Evolutionary conservation across 345 rosid species (phyloP), one percentile per base, ranked within the genome.

Genomic region (Citrus inodora): DNA sequence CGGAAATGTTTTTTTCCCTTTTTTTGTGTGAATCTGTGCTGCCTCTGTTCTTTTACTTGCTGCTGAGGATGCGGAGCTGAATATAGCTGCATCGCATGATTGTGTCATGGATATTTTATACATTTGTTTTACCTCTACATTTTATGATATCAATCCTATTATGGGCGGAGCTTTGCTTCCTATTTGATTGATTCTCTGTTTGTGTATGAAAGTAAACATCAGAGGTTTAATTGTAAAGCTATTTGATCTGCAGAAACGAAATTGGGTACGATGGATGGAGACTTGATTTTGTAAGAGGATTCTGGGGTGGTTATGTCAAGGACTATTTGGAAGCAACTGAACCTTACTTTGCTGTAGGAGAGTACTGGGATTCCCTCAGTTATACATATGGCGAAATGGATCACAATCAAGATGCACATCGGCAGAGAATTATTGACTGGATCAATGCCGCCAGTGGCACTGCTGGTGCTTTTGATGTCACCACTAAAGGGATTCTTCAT

Each of bases 251-350:
- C 90, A 95, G 99, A 83, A 85, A 90, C 11, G 99, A 93, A 83
- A 91, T 95, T 83, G 99, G 99, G 55, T 95, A 93, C 79, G 97
- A 95, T 84, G 99, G 98, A 85, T 95, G 99, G 98, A 91, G 99
- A 89, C 97, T 95, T 73, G 99, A 95, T 86, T 95, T 95, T 76
- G 97, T 88, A 38, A 89, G 99, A 91, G 99, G 99, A 59, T 95
- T 95, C 81, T 95, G 99, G 99, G 98, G 99, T 83, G 99, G 99
- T 77, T 93, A 95, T 83, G 95, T 93, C n/a, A 93, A 92, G 90
- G 99, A 95, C 88, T 95, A 95, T 80, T 60, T 95, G 86, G 97
- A 92, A 82, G 88, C 97, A 65, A 95, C 70, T 83, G 90, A 90
- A 68, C 99, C 99, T 5, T 88, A 83, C 80, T 95, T 95, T 81